Conservation (phyloP, 2,329 filamentous ascomycete species). For the Penicillium sp. region DNA sequence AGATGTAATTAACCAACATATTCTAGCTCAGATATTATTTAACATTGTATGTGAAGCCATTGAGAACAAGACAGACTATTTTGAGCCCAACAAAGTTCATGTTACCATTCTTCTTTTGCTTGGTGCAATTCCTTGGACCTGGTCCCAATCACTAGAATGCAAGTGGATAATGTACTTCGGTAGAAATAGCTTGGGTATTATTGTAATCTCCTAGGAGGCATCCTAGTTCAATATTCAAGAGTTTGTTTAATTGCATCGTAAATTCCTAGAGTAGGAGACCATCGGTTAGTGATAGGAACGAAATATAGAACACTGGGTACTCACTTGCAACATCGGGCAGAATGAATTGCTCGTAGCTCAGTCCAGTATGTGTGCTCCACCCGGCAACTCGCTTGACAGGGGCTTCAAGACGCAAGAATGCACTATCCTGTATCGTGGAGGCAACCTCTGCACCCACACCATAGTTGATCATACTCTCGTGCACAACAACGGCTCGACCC, state of each 20-base stretch:
- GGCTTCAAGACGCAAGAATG: conserved; percentile 79
- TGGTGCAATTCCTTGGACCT: neutral
- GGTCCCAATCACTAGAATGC: too few species aligned
- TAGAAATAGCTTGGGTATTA: neutral
- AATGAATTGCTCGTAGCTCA: conserved; percentile 77
- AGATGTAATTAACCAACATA: neutral
- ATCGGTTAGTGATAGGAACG: neutral
- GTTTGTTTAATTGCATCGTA: conserved; percentile 50
- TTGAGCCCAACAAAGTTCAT: neutral
- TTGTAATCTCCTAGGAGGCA: neutral
- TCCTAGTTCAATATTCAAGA: conserved; percentile 58
- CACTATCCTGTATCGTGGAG: conserved; percentile 82
- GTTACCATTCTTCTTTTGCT: neutral
- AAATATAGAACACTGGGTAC: conserved; percentile 42
- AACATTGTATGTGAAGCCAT: neutral
- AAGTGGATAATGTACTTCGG: neutral
- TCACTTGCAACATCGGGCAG: conserved; percentile 83
- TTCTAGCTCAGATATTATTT: neutral
- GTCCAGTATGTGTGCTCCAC: conserved; percentile 81
- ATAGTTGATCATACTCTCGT: conserved; percentile 88
- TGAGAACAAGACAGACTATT: neutral
- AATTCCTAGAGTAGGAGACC: neutral
- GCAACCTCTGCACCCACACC: conserved; percentile 88
- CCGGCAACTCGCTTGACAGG: conserved; percentile 82
- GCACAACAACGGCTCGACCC: conserved; percentile 80